phyloP scores from a whole-genome alignment of 139 green algal genomes.

The Pleodorina starrii region DNA sequence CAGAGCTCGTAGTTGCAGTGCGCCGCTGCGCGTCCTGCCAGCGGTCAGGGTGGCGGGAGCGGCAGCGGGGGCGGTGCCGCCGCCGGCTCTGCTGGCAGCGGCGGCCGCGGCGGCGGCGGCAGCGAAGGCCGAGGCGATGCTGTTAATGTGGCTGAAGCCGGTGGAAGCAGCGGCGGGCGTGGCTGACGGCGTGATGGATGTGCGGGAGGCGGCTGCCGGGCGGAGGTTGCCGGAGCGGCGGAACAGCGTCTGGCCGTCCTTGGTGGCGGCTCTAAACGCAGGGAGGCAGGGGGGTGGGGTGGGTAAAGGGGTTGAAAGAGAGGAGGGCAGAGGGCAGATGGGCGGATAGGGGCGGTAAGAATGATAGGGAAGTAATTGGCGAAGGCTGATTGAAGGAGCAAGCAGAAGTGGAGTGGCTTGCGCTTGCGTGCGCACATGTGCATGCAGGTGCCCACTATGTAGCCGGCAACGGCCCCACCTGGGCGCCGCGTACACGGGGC shows the following conservation, averaged over 20 bases:
- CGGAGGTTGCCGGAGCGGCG: neutral
- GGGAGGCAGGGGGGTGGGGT: neutral
- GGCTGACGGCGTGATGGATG: neutral
- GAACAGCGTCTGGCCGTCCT: neutral
- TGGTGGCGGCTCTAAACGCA: neutral
- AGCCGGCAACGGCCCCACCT: too few species aligned
- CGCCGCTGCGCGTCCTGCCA: neutral
- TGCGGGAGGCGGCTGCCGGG: too few species aligned
- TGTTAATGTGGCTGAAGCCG: neutral
- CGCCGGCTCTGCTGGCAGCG: neutral
- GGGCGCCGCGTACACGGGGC: neutral
- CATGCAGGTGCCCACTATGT: too few species aligned
- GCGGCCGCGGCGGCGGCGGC: neutral
- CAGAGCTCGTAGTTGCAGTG: neutral
- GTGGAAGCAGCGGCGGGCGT: neutral
- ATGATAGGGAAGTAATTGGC: too few species aligned
- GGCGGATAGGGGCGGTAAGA: neutral
- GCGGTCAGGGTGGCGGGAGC: neutral
- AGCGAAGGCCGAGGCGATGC: neutral
- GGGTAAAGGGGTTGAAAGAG: neutral
- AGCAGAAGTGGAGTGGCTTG: too few species aligned
- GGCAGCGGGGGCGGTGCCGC: neutral
- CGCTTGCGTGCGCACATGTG: too few species aligned
- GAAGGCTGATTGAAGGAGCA: too few species aligned
- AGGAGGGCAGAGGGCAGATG: neutral